Evolutionary conservation across 345 rosid species (phyloP).

Genomic region (Eucalyptus viminalis): DNA sequence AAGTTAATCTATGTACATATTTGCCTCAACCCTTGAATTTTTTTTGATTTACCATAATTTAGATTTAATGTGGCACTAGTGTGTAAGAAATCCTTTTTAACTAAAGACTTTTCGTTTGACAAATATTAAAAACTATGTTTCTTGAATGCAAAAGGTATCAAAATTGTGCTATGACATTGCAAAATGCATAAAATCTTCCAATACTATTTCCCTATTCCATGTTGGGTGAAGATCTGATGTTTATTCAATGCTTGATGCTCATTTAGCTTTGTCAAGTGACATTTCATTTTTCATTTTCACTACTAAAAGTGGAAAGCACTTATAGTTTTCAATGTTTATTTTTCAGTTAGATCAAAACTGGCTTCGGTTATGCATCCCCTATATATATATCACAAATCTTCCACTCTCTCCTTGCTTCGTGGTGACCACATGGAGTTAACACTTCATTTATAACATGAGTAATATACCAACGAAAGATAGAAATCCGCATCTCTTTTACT

Average conservation of each 20-base stretch:
- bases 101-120: neutral
- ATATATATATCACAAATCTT: neutral
- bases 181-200: neutral
- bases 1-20: fast-evolving
- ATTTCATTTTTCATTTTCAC: neutral
- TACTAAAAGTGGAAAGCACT: neutral
- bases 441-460: neutral
- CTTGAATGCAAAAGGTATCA: neutral
- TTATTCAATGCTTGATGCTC: neutral
- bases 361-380: neutral
- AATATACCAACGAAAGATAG: neutral
- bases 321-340: too few relatives aligned
- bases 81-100: neutral
- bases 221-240: neutral
- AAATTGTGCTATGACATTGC: neutral
- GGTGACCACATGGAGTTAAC: neutral
- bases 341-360: neutral
- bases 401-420: neutral
- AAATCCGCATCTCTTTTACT: neutral
- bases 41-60: neutral
- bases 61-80: too few relatives aligned
- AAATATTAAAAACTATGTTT: too few relatives aligned
- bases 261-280: neutral
- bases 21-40: neutral
- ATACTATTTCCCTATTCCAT: neutral